These are phyloP conservation scores for Trypanosoma avium DNA, from an alignment of 208 protist species.

Conservation along the genomic window DNA sequence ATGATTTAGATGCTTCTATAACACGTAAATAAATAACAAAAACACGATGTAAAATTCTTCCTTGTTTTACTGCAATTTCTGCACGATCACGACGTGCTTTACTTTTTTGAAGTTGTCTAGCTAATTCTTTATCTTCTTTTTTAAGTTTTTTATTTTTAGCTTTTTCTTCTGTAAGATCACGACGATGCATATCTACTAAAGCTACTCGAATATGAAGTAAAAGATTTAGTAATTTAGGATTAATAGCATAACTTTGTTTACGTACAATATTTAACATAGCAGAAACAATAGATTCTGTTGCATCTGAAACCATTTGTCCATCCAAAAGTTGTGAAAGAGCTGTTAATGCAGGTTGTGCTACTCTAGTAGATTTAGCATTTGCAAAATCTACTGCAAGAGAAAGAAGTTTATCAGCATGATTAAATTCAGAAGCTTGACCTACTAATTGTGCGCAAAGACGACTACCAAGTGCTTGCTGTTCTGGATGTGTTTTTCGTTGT, in stretches of 20 bases:
- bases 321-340: slow-evolving; percentile 82
- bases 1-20: slow-evolving; percentile 83
- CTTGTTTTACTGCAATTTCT: slow-evolving; percentile 86
- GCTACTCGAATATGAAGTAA: slow-evolving; percentile 92
- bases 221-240: slow-evolving; percentile 87
- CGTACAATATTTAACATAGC: slow-evolving; percentile 87
- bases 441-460: slow-evolving; percentile 81
- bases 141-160: slow-evolving; percentile 90
- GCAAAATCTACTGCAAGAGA: slow-evolving; percentile 81
- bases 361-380: slow-evolving; percentile 86
- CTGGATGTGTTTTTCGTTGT: slow-evolving; percentile 81
- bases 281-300: slow-evolving; percentile 80
- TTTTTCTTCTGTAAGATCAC: slow-evolving; percentile 88
- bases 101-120: slow-evolving; percentile 88
- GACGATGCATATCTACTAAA: slow-evolving; percentile 89
- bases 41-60: slow-evolving; percentile 85
- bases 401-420: slow-evolving; percentile 83
- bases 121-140: slow-evolving; percentile 91
- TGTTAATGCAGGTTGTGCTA: slow-evolving; percentile 78
- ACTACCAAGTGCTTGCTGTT: slow-evolving; percentile 92
- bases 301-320: slow-evolving; percentile 86
- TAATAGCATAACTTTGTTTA: slow-evolving; percentile 90
- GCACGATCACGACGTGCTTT: slow-evolving; percentile 86
- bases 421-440: slow-evolving; percentile 81
- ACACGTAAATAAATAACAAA: slow-evolving; percentile 93